Evolutionary conservation across 2,329 filamentous ascomycete species (phyloP).

Genomic region (Talaromyces verruculosus): DNA sequence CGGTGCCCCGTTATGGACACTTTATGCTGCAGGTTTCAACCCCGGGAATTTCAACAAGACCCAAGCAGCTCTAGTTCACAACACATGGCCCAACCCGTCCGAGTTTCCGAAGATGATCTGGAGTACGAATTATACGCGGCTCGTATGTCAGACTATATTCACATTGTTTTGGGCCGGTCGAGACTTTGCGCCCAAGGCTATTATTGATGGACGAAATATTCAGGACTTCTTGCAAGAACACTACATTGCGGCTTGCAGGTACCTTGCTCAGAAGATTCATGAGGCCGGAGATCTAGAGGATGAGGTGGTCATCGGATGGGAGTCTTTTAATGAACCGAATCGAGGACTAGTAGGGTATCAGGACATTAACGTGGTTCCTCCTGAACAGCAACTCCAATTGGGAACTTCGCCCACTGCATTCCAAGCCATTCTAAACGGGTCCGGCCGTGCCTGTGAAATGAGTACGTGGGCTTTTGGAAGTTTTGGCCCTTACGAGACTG

Average conservation of each 20-base stretch:
- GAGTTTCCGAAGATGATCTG: conserved; percentile 98
- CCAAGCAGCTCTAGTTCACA: conserved; percentile 91
- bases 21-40: conserved; percentile 91
- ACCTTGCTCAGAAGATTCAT: conserved; percentile 79
- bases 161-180: conserved; percentile 88
- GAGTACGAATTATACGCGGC: conserved; percentile 92
- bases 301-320: conserved; percentile 89
- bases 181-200: conserved; percentile 92
- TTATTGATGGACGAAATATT: conserved; percentile 92
- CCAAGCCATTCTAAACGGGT: conserved; percentile 90
- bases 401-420: conserved; percentile 91
- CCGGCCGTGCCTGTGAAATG: conserved; percentile 84
- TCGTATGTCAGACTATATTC: conserved; percentile 87
- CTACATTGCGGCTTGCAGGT: conserved; percentile 74
- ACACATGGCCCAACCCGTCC: conserved; percentile 81
- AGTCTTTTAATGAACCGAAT: conserved; percentile 94
- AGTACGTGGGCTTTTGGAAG: conserved; percentile 92
- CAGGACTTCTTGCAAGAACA: conserved; percentile 92
- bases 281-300: conserved; percentile 84
- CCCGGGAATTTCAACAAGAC: conserved; percentile 81
- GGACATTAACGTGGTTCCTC: conserved; percentile 77
- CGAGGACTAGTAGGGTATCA: conserved; percentile 79
- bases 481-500: conserved; percentile 87
- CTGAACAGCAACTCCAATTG: conserved; percentile 87
- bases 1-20: conserved; percentile 94